These are phyloP conservation scores for Fagus crenata DNA, from an alignment of 306 rosid species.

Conservation along the genomic window DNA sequence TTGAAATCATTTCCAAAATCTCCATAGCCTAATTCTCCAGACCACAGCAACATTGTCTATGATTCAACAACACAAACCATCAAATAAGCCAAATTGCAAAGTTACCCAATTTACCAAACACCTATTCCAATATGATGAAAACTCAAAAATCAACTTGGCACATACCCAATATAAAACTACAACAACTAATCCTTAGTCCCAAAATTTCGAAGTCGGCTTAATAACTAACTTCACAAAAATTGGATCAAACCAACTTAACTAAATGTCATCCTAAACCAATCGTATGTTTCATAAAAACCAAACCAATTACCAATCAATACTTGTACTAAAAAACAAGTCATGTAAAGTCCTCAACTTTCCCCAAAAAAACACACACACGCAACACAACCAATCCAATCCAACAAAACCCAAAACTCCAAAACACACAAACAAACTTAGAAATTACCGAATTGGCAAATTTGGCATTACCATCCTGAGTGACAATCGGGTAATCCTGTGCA, in stretches of 20 bases:
- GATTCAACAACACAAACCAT: not conserved
- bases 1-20: not conserved
- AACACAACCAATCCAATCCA: not conserved
- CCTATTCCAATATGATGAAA: not conserved
- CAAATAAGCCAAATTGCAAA: not conserved
- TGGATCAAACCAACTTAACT: slow-evolving; percentile 13
- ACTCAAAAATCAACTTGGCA: not conserved
- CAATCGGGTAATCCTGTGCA: slow-evolving; percentile 83
- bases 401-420: not conserved
- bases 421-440: not conserved
- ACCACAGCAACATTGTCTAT: not conserved
- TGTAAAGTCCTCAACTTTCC: too few relatives aligned
- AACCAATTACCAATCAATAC: not conserved
- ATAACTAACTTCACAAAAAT: not conserved
- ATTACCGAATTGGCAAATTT: slow-evolving; percentile 34
- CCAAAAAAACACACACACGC: not conserved
- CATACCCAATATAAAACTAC: not conserved
- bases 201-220: not conserved
- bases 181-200: too few relatives aligned
- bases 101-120: not conserved
- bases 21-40: not conserved
- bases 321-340: not conserved
- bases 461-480: slow-evolving; percentile 85
- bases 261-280: slow-evolving; percentile 2
- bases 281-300: not conserved